phyloP scores from a whole-genome alignment of 2,329 filamentous ascomycete genomes.

The Trichoderma hamatum region DNA sequence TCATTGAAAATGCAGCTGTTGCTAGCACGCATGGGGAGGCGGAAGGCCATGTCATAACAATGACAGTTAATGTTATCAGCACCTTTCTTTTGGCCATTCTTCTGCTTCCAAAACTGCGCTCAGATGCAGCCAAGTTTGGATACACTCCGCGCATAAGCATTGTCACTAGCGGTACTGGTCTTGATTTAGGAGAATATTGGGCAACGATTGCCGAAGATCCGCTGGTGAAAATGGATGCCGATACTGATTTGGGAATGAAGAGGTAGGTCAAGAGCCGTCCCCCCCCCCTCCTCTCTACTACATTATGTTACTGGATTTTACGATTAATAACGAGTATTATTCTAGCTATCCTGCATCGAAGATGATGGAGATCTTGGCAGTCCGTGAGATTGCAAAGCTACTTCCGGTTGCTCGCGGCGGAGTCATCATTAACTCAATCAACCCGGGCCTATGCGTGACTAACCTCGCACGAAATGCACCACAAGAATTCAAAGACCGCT shows the following conservation, averaged over 20 bases:
- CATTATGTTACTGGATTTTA: not conserved
- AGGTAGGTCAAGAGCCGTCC: not conserved
- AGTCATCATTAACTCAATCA: conserved; percentile 38
- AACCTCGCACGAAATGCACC: conserved; percentile 23
- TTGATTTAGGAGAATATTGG: conserved; percentile 29
- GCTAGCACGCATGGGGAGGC: conserved; percentile 29
- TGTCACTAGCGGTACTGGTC: conserved; percentile 42
- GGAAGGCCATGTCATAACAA: conserved; percentile 48
- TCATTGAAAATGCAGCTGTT: conserved; percentile 48
- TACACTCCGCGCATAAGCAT: conserved; percentile 41
- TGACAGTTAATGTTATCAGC: conserved; percentile 53
- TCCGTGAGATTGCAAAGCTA: conserved; percentile 36
- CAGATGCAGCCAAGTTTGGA: conserved; percentile 30
- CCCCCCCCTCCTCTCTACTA: too few species aligned
- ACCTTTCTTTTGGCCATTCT: conserved; percentile 50
- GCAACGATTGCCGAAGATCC: not conserved
- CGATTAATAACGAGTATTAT: not conserved
- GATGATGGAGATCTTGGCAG: conserved; percentile 34
- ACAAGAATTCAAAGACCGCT: not conserved
- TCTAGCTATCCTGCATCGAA: conserved; percentile 36
- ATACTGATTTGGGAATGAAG: not conserved
- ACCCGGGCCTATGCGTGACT: conserved; percentile 38
- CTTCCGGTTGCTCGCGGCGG: conserved; percentile 33
- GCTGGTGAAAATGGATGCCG: not conserved
- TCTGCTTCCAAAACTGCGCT: conserved; percentile 45